Percentiles rank a stretch among this genome's conserved stretches.
Conservation (phyloP, 140 eudicot species). For the Ambrosia hybrid region DNA sequence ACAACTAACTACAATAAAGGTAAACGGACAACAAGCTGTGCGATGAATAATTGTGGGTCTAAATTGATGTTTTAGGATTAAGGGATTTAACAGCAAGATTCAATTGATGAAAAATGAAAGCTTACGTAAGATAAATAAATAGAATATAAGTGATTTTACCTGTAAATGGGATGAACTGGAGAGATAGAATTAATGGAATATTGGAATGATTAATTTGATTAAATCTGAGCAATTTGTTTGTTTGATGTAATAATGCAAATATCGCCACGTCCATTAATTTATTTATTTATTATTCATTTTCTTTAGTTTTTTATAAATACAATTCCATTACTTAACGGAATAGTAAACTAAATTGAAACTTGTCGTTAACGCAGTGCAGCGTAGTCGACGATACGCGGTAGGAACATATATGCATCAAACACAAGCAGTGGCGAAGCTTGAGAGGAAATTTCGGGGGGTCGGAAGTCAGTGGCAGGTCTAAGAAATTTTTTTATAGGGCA, state of each 20-base stretch:
- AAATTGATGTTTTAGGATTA: background rate
- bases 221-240: constrained; percentile 15
- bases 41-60: background rate
- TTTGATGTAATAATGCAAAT: constrained; percentile 3
- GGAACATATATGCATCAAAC: no score
- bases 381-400: no score
- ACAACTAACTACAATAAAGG: no score
- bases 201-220: background rate
- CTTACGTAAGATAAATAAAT: background rate
- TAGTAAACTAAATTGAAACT: no score
- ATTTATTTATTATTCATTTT: background rate
- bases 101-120: constrained; percentile 7
- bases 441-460: no score
- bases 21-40: no score
- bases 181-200: no score
- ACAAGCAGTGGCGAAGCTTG: no score
- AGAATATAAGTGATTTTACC: constrained; percentile 6
- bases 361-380: no score
- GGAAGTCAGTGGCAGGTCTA: no score
- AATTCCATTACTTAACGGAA: no score
- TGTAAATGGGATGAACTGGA: constrained; percentile 14
- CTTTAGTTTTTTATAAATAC: background rate
- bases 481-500: no score
- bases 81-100: constrained; percentile 4
- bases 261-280: constrained; percentile 1